Percentiles rank a stretch among this genome's conserved stretches.
Evolutionary conservation across 768 basidiomycete species (phyloP).

Genomic region (Rhizopogon vinicolor): DNA sequence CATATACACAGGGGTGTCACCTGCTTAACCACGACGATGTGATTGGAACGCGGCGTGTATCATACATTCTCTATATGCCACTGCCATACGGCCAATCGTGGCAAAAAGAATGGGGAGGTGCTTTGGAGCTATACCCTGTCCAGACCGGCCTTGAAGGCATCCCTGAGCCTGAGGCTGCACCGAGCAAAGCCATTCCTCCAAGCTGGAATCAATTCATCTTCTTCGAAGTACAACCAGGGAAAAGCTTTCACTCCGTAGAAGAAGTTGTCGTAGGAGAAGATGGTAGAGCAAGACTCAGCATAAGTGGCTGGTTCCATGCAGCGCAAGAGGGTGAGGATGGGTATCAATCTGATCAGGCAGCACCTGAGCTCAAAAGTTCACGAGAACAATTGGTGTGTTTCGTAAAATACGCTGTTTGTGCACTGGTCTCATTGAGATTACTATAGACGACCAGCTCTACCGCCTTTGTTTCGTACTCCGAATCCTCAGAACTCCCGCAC

Average conservation of each 20-base stretch:
- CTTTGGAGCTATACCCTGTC: conserved; percentile 88
- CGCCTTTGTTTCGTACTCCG: conserved; percentile 51
- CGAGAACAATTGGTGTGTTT: conserved; percentile 86
- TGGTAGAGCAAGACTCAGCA: conserved; percentile 72
- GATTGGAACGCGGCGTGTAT: conserved; percentile 89
- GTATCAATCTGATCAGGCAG: conserved; percentile 49
- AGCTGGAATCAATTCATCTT: conserved; percentile 89
- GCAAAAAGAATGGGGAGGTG: conserved; percentile 89
- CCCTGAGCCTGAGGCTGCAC: conserved; percentile 64
- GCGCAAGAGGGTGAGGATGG: conserved; percentile 90
- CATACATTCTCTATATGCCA: conserved; percentile 97
- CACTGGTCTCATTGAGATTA: conserved; percentile 7
- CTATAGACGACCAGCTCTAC: conserved; percentile 59
- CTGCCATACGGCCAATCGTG: conserved; percentile 68
- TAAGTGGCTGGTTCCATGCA: conserved; percentile 97
- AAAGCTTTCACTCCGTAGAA: conserved; percentile 95
- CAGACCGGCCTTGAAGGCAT: conserved; percentile 47
- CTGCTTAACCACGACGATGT: conserved; percentile 98
- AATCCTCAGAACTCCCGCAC: conserved; percentile 40
- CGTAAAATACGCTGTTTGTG: background rate
- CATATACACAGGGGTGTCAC: conserved; percentile 89
- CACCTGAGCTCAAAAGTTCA: conserved; percentile 63
- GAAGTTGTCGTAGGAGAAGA: conserved; percentile 85
- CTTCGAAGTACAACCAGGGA: conserved; percentile 91
- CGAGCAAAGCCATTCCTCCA: conserved; percentile 66